Conservation (phyloP, 768 basidiomycete species). For the Lactarius quietus region DNA sequence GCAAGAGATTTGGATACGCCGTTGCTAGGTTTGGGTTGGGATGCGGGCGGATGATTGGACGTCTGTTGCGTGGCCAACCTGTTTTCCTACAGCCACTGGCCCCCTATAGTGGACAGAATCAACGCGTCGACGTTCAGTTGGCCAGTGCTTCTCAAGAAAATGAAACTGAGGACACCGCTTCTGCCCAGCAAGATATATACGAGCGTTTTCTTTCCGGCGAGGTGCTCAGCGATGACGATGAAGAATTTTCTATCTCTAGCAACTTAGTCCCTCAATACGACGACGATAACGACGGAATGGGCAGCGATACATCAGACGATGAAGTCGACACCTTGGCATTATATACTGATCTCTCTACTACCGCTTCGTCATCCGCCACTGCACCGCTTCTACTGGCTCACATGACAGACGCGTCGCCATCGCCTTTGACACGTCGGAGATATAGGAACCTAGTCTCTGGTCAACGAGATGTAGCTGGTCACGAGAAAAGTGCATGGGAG, state of each 20-base stretch:
- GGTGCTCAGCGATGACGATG: constrained; percentile 47
- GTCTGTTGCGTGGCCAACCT: constrained; percentile 19
- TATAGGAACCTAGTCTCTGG: constrained; percentile 40
- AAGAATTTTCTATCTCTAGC: constrained; percentile 34
- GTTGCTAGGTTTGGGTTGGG: constrained; percentile 21
- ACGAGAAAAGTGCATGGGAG: constrained; percentile 31
- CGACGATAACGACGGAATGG: constrained; percentile 17
- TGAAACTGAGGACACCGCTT: constrained; percentile 25
- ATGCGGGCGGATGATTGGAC: constrained; percentile 12
- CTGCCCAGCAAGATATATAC: constrained; percentile 44
- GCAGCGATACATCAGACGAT: constrained; percentile 21
- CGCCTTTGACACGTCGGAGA: constrained; percentile 47
- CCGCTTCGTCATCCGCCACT: constrained; percentile 33
- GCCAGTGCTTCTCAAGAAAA: not conserved
- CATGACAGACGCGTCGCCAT: constrained; percentile 42
- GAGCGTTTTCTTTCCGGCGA: constrained; percentile 60
- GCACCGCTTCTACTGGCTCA: constrained; percentile 54
- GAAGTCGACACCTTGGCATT: constrained; percentile 41
- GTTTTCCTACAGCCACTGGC: constrained; percentile 2
- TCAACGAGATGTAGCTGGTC: not conserved
- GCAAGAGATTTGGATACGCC: constrained; percentile 24
- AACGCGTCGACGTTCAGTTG: not conserved
- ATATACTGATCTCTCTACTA: constrained; percentile 51
- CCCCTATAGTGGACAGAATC: not conserved
- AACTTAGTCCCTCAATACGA: constrained; percentile 15